These are phyloP conservation scores for Fulvia fulva DNA, from an alignment of 2,329 filamentous ascomycete species.

Conservation along the genomic window DNA sequence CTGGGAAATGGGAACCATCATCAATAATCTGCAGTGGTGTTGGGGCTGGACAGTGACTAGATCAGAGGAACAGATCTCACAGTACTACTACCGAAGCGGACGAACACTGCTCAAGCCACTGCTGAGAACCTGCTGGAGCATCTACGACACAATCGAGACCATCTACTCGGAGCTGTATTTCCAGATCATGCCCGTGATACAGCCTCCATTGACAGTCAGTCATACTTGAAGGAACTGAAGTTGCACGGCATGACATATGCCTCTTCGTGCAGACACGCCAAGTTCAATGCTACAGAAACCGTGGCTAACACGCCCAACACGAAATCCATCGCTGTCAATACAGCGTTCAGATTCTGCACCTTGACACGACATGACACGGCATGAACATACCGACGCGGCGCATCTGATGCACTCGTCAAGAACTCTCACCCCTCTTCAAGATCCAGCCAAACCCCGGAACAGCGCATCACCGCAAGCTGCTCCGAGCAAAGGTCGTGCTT, in stretches of 20 bases:
- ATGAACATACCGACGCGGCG: no score
- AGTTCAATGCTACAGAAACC: neutral
- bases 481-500: neutral
- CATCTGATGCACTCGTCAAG: neutral
- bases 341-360: neutral
- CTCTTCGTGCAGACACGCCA: no score
- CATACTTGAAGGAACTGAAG: neutral
- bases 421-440: no score
- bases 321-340: no score
- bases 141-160: constrained; percentile 25
- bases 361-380: neutral
- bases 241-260: neutral
- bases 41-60: constrained; percentile 29
- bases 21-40: constrained; percentile 21
- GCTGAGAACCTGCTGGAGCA: constrained; percentile 21
- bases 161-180: constrained; percentile 29
- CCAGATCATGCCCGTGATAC: constrained; percentile 8
- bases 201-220: constrained; percentile 7
- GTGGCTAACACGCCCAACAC: neutral
- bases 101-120: constrained; percentile 14
- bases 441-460: neutral
- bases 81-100: constrained; percentile 24
- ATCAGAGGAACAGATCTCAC: constrained; percentile 24
- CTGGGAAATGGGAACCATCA: constrained; percentile 25
- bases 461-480: neutral